Base-by-base conservation (phyloP, 2,329 filamentous ascomycete species). In the Alternaria sp. region DNA sequence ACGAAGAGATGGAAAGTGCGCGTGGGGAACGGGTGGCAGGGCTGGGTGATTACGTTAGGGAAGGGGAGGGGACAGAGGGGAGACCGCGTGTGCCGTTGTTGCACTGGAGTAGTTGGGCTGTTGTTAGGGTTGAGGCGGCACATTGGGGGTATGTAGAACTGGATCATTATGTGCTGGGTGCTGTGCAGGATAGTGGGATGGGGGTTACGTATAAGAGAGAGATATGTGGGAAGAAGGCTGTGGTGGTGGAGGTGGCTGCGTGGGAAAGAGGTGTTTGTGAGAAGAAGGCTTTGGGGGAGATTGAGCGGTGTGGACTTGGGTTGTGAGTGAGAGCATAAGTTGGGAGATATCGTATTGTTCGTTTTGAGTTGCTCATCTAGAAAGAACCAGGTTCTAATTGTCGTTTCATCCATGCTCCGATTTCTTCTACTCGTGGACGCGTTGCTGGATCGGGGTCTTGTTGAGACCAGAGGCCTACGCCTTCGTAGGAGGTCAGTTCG, bases 401-500 rank as follows among this genome's bases (percentile, higher is more conserved):
- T 40, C 70, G 50, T 52, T 71, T 74, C 69, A 79, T 72, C 76
- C 76, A 79, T 4, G 15, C 13, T 9, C 76, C 77, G 1, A 74
- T 49, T 5, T 61, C 19, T 25, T 73, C 65, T 3, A 79, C 44
- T 6, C 64, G 62, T 13, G 54, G 19, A 15, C 60, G 47, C 57
- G 62, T 70, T 13, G 56, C 45, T 7, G 52, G 17, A 26, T 64
- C 57, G 4, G 58, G 47, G 1, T 66, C 25, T 17, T 68, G 60
- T 11, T 68, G 57, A 8, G 65, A 70, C 77, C 77, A 79, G 0
- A 79, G 67, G 0, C 74, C 76, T 3, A 70, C 23, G 1, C 73
- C 73, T 28, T 64, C 17, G 12, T 59, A 25, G 3, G 61, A 56
- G 3, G 67, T 57, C 7, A 77, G 50, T 0, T 61, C 36, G 1